phyloP scores from a whole-genome alignment of 2,329 filamentous ascomycete species.

The Exophiala oligosperma region DNA sequence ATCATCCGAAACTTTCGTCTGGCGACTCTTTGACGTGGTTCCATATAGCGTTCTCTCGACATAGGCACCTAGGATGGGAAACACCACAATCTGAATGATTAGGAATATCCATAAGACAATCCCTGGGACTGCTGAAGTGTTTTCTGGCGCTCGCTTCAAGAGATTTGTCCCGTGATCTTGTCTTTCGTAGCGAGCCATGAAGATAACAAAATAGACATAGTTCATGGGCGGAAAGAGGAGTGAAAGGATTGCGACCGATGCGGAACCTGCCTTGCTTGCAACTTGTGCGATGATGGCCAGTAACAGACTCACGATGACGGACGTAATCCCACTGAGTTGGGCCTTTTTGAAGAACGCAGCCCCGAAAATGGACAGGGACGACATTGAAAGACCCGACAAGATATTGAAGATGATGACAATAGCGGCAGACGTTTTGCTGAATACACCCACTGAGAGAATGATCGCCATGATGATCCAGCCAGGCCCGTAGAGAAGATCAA shows the following conservation, averaged over 20 bases:
- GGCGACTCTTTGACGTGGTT: slow-evolving; percentile 65
- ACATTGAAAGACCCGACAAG: slow-evolving; percentile 71
- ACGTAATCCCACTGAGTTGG: slow-evolving; percentile 81
- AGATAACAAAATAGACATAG: slow-evolving; percentile 77
- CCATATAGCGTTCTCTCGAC: slow-evolving; percentile 76
- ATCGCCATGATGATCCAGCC: slow-evolving; percentile 78
- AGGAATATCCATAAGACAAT: slow-evolving; percentile 77
- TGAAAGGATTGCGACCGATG: slow-evolving; percentile 67
- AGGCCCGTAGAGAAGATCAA: slow-evolving; percentile 76
- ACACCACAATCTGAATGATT: slow-evolving; percentile 73
- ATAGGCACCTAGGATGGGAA: slow-evolving; percentile 71
- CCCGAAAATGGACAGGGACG: slow-evolving; percentile 78
- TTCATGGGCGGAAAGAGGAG: slow-evolving; percentile 84
- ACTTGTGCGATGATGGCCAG: slow-evolving; percentile 82
- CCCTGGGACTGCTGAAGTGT: slow-evolving; percentile 68
- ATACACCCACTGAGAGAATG: slow-evolving; percentile 65
- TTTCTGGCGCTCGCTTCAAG: slow-evolving; percentile 60
- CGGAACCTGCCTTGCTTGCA: slow-evolving; percentile 61
- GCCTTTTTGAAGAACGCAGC: slow-evolving; percentile 83
- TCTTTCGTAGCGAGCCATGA: slow-evolving; percentile 74
- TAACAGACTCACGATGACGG: slow-evolving; percentile 70
- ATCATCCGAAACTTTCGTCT: slow-evolving; percentile 30
- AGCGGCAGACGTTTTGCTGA: slow-evolving; percentile 60
- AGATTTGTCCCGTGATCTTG: slow-evolving; percentile 62
- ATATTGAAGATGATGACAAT: slow-evolving; percentile 75